Conservation (phyloP, 305 asterid species). For the Nicotiana rustica region DNA sequence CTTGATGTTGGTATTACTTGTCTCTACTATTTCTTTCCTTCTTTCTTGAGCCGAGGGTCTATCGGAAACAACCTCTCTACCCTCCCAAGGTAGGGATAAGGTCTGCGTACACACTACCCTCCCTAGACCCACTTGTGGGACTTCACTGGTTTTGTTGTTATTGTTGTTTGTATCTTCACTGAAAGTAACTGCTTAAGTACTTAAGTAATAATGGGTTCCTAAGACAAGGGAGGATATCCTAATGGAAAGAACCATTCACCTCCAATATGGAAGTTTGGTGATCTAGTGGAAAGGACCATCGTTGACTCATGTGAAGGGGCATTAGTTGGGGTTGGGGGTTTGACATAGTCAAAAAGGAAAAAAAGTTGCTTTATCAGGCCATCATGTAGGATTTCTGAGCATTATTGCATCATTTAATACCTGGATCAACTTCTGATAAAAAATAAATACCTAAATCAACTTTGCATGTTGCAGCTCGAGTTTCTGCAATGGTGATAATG, state of each 20-base stretch:
- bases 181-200: background rate
- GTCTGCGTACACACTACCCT: no score
- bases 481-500: background rate
- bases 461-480: background rate
- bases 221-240: slow-evolving; percentile 5
- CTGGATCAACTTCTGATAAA: background rate
- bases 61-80: no score
- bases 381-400: background rate
- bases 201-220: background rate
- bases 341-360: background rate
- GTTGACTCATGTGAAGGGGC: background rate
- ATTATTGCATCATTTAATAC: background rate
- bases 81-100: no score
- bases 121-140: no score
- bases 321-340: background rate
- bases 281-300: background rate
- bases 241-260: slow-evolving; percentile 13
- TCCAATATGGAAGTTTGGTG: background rate
- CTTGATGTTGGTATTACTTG: no score
- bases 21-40: no score
- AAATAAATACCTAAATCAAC: background rate
- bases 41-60: no score
- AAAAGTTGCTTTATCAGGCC: slow-evolving; percentile 13
- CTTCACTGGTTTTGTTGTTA: no score
- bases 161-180: background rate